Base-by-base conservation (phyloP, 2,329 filamentous ascomycete species). In the Leptographium lundbergii region DNA sequence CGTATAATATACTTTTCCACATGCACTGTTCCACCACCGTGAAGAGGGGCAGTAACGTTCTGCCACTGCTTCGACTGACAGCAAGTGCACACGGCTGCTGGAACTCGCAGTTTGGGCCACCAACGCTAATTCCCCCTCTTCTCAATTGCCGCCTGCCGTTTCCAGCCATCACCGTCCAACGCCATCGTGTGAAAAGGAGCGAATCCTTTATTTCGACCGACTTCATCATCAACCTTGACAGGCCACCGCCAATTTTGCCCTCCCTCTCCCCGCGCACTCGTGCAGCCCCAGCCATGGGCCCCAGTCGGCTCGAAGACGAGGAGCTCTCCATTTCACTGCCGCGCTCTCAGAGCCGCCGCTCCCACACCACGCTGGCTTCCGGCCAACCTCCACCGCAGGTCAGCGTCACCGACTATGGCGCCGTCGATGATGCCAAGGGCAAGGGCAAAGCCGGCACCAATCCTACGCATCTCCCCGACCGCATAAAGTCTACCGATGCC, bases 321-420 rank as follows among this genome's bases (percentile, higher is more conserved):
- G 88, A 91, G 75, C 84, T 91, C 65, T 88, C 87, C 72, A 88
- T 91, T 71, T 87, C 86, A 66, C 77, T 90, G 64, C 83, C 81
- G 60, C 81, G 82, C 42, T 81, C 82, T 57, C 78, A 84, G 66
- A 81, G 84, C 66, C 81, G 84, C 63, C 82, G 84, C 57, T 63
- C 62, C 11, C 61, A 63, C 51, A 54, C 56, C 7, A 58, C 59
- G 5, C 56, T 64, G 4, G 54, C 57, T 2, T 34, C 52, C 25
- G 55, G 71, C 74, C 72, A 68, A 71, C 56, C 63, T 59, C 62
- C 71, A 53, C 72, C 70, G 61, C 68, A 69, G 62, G 70, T 73
- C 65, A 70, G 70, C 63, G 67, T 73, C 63, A 68, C 68, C 59
- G 67, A 70, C 60, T 61, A 67, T 61, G 63, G 67, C 65, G 68